Evolutionary conservation across 345 rosid species (phyloP).

Genomic region (Turnera subulata): DNA sequence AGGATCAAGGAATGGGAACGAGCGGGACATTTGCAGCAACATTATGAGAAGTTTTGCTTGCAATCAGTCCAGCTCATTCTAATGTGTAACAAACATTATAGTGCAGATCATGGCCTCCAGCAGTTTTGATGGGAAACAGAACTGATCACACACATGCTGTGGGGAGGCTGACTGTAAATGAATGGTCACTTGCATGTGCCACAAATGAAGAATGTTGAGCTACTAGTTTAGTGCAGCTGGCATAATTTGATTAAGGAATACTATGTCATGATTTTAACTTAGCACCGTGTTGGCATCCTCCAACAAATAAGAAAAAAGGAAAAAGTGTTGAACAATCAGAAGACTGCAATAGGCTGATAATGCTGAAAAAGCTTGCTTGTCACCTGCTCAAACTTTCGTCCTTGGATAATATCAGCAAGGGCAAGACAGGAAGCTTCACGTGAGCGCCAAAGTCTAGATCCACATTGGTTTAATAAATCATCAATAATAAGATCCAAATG

Average conservation of each 20-base stretch:
- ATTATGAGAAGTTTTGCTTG: background rate
- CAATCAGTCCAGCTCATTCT: no score
- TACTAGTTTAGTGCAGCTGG: no score
- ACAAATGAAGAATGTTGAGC: no score
- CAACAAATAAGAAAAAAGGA: background rate
- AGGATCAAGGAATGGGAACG: background rate
- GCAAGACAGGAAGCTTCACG: conserved; percentile 96
- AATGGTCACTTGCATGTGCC: no score
- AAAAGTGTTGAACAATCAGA: no score
- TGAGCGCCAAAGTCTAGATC: conserved; percentile 93
- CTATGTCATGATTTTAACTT: background rate
- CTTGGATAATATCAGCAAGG: conserved; percentile 92
- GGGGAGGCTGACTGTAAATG: no score
- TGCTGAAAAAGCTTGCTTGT: conserved; percentile 10
- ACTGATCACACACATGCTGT: no score
- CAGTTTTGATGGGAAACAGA: no score
- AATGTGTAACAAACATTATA: no score
- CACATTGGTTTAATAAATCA: conserved; percentile 75
- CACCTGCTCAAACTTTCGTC: conserved; percentile 87
- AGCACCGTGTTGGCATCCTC: background rate
- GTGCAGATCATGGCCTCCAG: no score
- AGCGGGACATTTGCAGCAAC: background rate
- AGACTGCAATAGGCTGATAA: conserved; percentile 8
- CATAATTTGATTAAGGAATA: no score
- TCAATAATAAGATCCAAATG: conserved; percentile 74